Percentiles rank a stretch among this genome's conserved stretches.
These are phyloP conservation scores for Podila horticola DNA, from an alignment of 192 early-diverging fungal genomes.

Conservation along the genomic window DNA sequence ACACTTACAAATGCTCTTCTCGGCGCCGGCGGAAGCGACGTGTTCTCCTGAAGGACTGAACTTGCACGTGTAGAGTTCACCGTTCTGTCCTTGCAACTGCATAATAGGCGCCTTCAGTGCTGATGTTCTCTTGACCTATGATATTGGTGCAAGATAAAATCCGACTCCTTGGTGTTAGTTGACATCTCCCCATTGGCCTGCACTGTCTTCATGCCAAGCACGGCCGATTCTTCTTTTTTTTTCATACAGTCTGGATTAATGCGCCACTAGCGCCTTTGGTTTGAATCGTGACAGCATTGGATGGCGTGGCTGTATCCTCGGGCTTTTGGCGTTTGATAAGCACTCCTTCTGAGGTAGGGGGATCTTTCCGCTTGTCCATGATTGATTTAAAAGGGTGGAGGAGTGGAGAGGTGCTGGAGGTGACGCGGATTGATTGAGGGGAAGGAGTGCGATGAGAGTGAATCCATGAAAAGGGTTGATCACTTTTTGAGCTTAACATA, in stretches of 20 bases:
- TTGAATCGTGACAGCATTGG: slow-evolving; percentile 48
- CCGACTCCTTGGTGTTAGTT: background rate
- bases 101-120: slow-evolving; percentile 39
- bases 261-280: slow-evolving; percentile 43
- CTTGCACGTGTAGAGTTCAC: slow-evolving; percentile 83
- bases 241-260: slow-evolving; percentile 51
- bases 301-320: slow-evolving; percentile 21
- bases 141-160: background rate
- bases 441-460: background rate
- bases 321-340: slow-evolving; percentile 53
- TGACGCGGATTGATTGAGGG: background rate
- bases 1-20: slow-evolving; percentile 82
- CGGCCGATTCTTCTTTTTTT: too few species aligned
- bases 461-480: too few species aligned
- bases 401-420: background rate
- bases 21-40: slow-evolving; percentile 85
- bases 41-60: slow-evolving; percentile 89
- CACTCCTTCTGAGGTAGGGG: slow-evolving; percentile 35
- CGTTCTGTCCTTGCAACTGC: slow-evolving; percentile 56
- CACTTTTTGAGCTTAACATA: too few species aligned
- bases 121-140: slow-evolving; percentile 37
- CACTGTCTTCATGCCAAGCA: background rate
- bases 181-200: too few species aligned
- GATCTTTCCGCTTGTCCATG: slow-evolving; percentile 55
- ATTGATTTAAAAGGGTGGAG: background rate